Percentiles rank a stretch among this genome's conserved stretches.
phyloP scores from a whole-genome alignment of 768 basidiomycete genomes.

The Rhodosporidiobolus sp. region DNA sequence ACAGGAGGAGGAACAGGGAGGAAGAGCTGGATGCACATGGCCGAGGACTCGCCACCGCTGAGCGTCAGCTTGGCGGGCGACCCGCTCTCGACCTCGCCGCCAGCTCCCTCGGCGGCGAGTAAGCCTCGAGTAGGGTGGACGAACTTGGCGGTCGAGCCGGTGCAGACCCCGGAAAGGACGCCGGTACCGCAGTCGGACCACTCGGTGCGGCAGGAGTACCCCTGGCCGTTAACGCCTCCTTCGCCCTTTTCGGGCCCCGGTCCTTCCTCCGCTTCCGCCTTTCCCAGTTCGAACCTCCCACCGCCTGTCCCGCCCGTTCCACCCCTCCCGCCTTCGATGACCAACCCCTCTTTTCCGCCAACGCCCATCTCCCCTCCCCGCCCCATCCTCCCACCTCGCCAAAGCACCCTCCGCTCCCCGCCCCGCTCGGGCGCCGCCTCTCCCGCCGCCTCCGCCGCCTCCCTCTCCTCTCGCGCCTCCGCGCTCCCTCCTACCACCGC shows the following conservation, averaged over 20 bases:
- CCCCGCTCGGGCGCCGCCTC: not conserved
- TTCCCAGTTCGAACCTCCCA: not conserved
- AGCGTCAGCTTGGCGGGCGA: no score
- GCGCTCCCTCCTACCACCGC: slow-evolving; percentile 18
- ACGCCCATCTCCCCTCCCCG: not conserved
- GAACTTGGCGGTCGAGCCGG: slow-evolving; percentile 4
- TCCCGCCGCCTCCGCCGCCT: not conserved
- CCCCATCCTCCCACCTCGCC: not conserved
- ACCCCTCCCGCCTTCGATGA: not conserved
- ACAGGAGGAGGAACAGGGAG: not conserved
- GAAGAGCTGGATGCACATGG: slow-evolving; percentile 5
- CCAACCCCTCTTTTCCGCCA: not conserved
- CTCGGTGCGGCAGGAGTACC: not conserved
- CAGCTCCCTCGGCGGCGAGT: not conserved
- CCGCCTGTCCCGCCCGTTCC: not conserved
- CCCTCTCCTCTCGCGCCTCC: not conserved
- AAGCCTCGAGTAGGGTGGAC: not conserved
- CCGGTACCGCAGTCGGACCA: not conserved
- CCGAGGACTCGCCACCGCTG: no score
- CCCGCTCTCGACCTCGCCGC: no score
- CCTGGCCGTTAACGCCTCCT: slow-evolving; percentile 14
- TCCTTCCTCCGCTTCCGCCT: not conserved
- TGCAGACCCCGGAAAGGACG: not conserved
- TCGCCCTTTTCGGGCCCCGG: not conserved
- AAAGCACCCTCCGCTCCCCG: not conserved